Conservation (phyloP, 1,139 yeast genomes). For the Saccharomycopsis hybrid region DNA sequence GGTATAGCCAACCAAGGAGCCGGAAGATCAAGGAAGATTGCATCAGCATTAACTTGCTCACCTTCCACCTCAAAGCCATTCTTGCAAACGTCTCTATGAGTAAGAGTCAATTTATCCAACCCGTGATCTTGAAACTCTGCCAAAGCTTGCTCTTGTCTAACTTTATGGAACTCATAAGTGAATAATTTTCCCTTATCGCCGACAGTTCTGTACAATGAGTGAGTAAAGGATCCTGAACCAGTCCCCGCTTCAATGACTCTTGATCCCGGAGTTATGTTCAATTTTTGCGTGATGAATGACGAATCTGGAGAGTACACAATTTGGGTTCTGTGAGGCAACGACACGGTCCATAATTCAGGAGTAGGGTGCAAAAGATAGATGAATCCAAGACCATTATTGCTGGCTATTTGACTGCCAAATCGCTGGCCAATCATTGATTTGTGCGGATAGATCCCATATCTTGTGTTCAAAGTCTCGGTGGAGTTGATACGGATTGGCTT, state of each 20-base stretch:
- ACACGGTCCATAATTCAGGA: conserved; percentile 92
- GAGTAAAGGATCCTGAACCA: conserved; percentile 94
- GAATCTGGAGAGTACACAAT: conserved; percentile 96
- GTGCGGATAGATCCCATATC: conserved; percentile 87
- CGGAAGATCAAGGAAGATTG: conserved; percentile 86
- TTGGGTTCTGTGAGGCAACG: conserved; percentile 95
- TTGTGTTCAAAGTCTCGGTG: conserved; percentile 65
- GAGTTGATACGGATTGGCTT: conserved; percentile 62
- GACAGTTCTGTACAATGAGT: conserved; percentile 80
- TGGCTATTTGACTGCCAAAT: conserved; percentile 83
- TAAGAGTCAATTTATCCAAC: conserved; percentile 50
- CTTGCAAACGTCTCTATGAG: conserved; percentile 90
- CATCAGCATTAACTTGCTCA: conserved; percentile 48
- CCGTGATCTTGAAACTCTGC: conserved; percentile 72
- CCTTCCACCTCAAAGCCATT: conserved; percentile 64
- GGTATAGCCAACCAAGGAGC: conserved; percentile 97
- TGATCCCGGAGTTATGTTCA: conserved; percentile 67
- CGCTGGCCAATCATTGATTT: conserved; percentile 70
- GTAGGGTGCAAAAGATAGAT: conserved; percentile 85
- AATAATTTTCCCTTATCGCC: conserved; percentile 57
- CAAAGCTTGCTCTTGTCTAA: conserved; percentile 72
- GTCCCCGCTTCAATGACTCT: conserved; percentile 95
- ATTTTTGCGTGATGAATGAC: conserved; percentile 77
- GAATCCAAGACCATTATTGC: conserved; percentile 76
- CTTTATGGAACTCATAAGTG: conserved; percentile 88